phyloP scores from a whole-genome alignment of 495 filamentous ascomycete species.

The Penicillium riverlandense region DNA sequence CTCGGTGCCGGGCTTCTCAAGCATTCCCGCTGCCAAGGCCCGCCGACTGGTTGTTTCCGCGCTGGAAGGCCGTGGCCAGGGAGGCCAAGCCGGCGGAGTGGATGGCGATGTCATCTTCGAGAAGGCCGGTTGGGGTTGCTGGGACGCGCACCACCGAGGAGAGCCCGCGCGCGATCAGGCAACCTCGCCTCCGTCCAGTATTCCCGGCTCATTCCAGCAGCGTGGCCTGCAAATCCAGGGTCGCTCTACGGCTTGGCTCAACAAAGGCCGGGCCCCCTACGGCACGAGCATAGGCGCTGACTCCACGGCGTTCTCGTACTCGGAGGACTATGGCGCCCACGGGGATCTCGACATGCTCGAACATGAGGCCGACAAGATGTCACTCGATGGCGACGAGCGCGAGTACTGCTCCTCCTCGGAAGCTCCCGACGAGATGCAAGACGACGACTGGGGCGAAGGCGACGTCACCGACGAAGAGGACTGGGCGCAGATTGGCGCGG shows the following conservation, averaged over 20 bases:
- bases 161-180: slow-evolving; percentile 48
- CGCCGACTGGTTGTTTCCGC: slow-evolving; percentile 81
- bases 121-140: slow-evolving; percentile 96
- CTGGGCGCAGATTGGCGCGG: slow-evolving; percentile 86
- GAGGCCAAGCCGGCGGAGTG: slow-evolving; percentile 53
- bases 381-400: slow-evolving; percentile 65
- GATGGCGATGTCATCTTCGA: slow-evolving; percentile 81
- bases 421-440: slow-evolving; percentile 55
- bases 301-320: slow-evolving; percentile 68
- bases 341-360: slow-evolving; percentile 63
- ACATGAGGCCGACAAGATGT: slow-evolving; percentile 94
- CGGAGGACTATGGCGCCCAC: slow-evolving; percentile 46
- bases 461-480: slow-evolving; percentile 97
- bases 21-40: slow-evolving; percentile 86
- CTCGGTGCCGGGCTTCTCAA: slow-evolving; percentile 85
- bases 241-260: slow-evolving; percentile 27
- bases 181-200: slow-evolving; percentile 40
- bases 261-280: slow-evolving; percentile 42
- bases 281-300: slow-evolving; percentile 59
- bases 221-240: slow-evolving; percentile 59
- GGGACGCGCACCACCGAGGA: slow-evolving; percentile 75
- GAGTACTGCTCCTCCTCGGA: slow-evolving; percentile 68
- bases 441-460: slow-evolving; percentile 62
- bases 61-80: slow-evolving; percentile 64
- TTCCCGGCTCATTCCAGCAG: slow-evolving; percentile 43